Evolutionary conservation across 371 early-diverging fungal genomes (phyloP).

Genomic region (Phascolomyces articulosus): DNA sequence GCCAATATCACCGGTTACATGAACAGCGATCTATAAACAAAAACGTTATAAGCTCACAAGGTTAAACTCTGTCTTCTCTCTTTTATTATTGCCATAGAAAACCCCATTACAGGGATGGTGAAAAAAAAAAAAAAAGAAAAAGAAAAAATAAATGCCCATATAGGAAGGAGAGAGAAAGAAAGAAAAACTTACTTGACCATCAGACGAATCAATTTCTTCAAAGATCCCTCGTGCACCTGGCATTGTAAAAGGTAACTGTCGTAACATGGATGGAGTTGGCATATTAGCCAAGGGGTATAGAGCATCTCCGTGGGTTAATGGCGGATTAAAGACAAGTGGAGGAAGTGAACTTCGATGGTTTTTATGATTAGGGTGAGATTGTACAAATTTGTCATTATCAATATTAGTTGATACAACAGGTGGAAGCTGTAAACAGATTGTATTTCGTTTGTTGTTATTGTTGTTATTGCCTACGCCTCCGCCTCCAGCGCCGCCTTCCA

Average conservation of each 20-base stretch:
- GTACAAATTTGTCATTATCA: not conserved
- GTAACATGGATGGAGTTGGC: slow-evolving; percentile 17
- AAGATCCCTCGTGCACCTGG: slow-evolving; percentile 13
- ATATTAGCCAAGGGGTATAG: slow-evolving; percentile 21
- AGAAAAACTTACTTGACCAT: not conserved
- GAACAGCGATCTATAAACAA: slow-evolving; percentile 2
- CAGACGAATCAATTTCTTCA: slow-evolving; percentile 6
- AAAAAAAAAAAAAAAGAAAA: not conserved
- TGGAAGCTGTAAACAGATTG: not conserved
- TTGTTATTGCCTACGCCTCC: not conserved
- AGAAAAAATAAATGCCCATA: no score
- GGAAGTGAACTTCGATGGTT: slow-evolving; percentile 2
- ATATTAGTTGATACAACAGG: not conserved
- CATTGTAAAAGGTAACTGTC: slow-evolving; percentile 7
- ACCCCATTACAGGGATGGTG: not conserved
- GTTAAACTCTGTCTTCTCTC: no score
- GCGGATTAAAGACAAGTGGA: slow-evolving; percentile 14
- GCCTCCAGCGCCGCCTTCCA: not conserved
- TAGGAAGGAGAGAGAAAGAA: not conserved
- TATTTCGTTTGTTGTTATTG: not conserved
- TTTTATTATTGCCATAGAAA: not conserved
- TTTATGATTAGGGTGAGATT: not conserved
- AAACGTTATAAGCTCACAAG: no score
- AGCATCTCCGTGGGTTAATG: slow-evolving; percentile 4
- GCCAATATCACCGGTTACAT: not conserved